Evolutionary conservation across 805 yeast genomes (phyloP).

Genomic region (Metschnikowia rubicola): DNA sequence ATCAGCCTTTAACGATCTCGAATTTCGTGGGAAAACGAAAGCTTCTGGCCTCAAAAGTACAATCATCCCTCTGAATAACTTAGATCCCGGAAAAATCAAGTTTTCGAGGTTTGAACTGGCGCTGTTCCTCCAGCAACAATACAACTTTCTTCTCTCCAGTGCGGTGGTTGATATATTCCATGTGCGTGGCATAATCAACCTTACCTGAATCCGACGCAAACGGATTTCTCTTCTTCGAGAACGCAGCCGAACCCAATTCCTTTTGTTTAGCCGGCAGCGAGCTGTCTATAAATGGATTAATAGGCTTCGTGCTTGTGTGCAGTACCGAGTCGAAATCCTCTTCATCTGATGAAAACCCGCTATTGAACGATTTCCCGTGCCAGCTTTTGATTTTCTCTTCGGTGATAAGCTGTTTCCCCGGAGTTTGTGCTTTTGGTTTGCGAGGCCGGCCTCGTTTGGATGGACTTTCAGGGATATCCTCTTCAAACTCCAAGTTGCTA

Average conservation of each 20-base stretch:
- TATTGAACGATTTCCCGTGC: slow-evolving; percentile 34
- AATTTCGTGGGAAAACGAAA: too few relatives aligned
- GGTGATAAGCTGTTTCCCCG: slow-evolving; percentile 32
- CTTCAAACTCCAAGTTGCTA: slow-evolving; percentile 26
- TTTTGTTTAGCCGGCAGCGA: too few relatives aligned
- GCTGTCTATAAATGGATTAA: slow-evolving; percentile 3
- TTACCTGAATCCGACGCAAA: not conserved
- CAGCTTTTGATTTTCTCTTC: slow-evolving; percentile 34
- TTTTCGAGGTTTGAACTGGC: slow-evolving; percentile 36
- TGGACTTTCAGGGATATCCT: slow-evolving; percentile 16
- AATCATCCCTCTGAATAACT: not conserved
- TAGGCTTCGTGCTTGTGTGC: not conserved
- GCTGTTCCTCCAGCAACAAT: slow-evolving; percentile 28
- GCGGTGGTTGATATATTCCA: slow-evolving; percentile 39
- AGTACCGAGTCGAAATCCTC: slow-evolving; percentile 13
- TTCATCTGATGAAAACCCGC: slow-evolving; percentile 28
- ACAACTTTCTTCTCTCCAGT: slow-evolving; percentile 37
- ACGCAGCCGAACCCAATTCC: not conserved
- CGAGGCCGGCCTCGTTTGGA: slow-evolving; percentile 9
- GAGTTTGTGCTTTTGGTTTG: slow-evolving; percentile 22
- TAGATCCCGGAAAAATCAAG: slow-evolving; percentile 24
- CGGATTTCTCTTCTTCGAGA: not conserved
- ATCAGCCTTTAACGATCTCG: too few relatives aligned
- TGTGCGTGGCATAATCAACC: slow-evolving; percentile 33
- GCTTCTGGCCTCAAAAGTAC: too few relatives aligned